These are phyloP conservation scores for Candida anglica DNA, from an alignment of 805 yeast species.

Conservation along the genomic window DNA sequence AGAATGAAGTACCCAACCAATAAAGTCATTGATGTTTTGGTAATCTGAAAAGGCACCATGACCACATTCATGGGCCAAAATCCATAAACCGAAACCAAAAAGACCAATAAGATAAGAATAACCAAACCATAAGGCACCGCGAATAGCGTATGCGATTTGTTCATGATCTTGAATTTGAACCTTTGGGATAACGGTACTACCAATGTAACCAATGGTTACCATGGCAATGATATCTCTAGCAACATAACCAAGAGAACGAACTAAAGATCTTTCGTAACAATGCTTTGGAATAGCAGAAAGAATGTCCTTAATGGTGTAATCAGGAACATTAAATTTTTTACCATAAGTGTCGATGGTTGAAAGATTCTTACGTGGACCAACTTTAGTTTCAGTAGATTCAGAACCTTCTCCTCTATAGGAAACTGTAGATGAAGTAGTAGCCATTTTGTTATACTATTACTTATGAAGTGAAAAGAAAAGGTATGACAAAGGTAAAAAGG, in stretches of 20 bases:
- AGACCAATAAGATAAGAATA: slow-evolving; percentile 41
- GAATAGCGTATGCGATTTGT: slow-evolving; percentile 15
- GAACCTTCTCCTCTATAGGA: slow-evolving; percentile 10
- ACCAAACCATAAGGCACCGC: slow-evolving; percentile 40
- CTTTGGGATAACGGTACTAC: slow-evolving; percentile 39
- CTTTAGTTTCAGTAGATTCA: slow-evolving; percentile 8
- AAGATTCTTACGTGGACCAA: slow-evolving; percentile 10
- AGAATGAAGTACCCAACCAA: slow-evolving; percentile 61
- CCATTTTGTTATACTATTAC: neutral
- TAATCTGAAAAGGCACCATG: slow-evolving; percentile 60
- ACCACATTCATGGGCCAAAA: slow-evolving; percentile 63
- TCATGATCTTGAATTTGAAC: slow-evolving; percentile 21
- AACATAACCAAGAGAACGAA: slow-evolving; percentile 49
- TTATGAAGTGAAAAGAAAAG: too few relatives aligned
- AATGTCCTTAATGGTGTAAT: slow-evolving; percentile 55
- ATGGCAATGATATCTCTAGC: slow-evolving; percentile 48
- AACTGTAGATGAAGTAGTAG: slow-evolving; percentile 3
- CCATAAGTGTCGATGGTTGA: slow-evolving; percentile 52
- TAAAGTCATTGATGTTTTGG: slow-evolving; percentile 46
- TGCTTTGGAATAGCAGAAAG: slow-evolving; percentile 56
- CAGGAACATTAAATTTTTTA: slow-evolving; percentile 56
- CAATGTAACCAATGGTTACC: slow-evolving; percentile 39
- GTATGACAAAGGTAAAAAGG: too few relatives aligned
- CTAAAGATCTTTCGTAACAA: slow-evolving; percentile 52
- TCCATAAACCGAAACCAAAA: slow-evolving; percentile 58